Evolutionary conservation across 306 rosid genomes (phyloP), one percentile per base, ranked within the genome.

Genomic region (Casuarina glauca): DNA sequence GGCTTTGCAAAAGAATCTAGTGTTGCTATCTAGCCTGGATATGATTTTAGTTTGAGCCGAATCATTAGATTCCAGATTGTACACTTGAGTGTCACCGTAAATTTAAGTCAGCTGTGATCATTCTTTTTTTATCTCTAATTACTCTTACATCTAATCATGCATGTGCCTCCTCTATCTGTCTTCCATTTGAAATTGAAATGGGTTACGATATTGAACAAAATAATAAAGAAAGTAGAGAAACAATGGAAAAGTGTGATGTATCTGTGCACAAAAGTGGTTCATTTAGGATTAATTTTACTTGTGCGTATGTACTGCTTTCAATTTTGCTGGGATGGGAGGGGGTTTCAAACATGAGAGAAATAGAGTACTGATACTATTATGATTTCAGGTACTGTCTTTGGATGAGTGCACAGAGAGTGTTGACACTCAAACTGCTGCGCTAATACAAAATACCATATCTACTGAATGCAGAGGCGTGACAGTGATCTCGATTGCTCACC

Each of bases 401-500:
- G 98, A 95, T 84, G 98, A 95, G 73, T 92, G 98, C 90, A 92
- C 98, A 1, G 98, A 97, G 71, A 95, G 68, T 54, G 88, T 95
- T 52, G 98, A 95, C 83, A 78, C 90, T 76, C 93, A 83, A 84
- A 95, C 98, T 55, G 98, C 97, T 82, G 82, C 93, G 3, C 76
- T 88, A 55, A 86, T 95, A 78, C 97, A 95, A 78, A 86, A 84
- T 45, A 79, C 97, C 57, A 87, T 95, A 79, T 87, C 95, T 55
- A 77, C 88, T 57, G 95, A 89, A 83, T 92, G 91, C 88, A 58
- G 87, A 78, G 98, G 92, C 79, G 84, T 87, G 82, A 94, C 97
- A 35, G 97, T 92, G 48, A 49, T 94, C 78, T 90, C 98, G 62
- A 92, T 94, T 73, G 98, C 98, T 85, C 98, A 94, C 82, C 89